phyloP scores from a whole-genome alignment of 2,329 filamentous ascomycete genomes.

The Immersiporthe knoxdaviesiana region DNA sequence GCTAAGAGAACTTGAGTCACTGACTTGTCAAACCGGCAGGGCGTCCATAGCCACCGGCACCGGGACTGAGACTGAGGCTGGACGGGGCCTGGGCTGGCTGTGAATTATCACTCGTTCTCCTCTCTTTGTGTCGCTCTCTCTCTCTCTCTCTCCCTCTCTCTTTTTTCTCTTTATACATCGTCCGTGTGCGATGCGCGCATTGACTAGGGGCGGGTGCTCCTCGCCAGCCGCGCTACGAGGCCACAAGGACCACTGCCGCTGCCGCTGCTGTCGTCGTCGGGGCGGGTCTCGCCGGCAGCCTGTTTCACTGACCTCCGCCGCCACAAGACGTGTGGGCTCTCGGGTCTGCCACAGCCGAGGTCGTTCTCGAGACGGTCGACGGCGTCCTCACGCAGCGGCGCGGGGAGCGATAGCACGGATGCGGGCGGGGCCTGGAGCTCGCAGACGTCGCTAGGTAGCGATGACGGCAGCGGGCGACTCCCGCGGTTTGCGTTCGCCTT shows the following conservation, averaged over 20 bases:
- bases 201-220: constrained; percentile 17
- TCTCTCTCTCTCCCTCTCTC: neutral
- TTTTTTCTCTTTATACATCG: neutral
- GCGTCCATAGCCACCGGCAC: neutral
- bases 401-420: neutral
- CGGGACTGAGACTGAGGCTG: neutral
- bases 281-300: neutral
- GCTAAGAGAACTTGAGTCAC: neutral
- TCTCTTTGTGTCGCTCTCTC: neutral
- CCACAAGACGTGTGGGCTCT: neutral
- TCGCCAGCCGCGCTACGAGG: neutral
- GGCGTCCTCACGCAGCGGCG: neutral
- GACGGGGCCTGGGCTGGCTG: neutral
- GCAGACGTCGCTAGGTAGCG: neutral
- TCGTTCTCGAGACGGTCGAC: neutral
- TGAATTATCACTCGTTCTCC: neutral
- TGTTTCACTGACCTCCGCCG: neutral
- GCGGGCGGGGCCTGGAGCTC: neutral
- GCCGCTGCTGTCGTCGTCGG: neutral
- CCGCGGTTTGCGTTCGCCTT: constrained; percentile 32
- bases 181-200: constrained; percentile 14
- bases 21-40: neutral
- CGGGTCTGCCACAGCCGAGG: neutral
- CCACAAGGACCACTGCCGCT: neutral
- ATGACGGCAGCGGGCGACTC: neutral